phyloP scores from a whole-genome alignment of 1,284 basidiomycete genomes.

The Leccinum glutinopallens region DNA sequence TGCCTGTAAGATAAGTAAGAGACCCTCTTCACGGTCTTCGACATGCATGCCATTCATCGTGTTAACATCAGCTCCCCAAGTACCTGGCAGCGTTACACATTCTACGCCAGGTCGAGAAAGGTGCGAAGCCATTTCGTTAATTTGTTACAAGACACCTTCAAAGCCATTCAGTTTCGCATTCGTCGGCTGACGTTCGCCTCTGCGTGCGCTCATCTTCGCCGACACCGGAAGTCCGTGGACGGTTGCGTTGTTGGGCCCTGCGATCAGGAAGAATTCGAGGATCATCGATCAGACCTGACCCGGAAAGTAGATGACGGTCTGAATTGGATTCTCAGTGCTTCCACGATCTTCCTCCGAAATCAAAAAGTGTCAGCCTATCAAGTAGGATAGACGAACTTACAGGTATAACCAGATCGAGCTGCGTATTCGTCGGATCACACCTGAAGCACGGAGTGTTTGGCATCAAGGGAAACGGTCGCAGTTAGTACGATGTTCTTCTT shows the following conservation, averaged over 20 bases:
- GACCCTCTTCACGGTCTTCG: constrained; percentile 40
- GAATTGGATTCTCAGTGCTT: constrained; percentile 44
- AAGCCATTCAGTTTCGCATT: not conserved
- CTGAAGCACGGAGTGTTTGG: constrained; percentile 11
- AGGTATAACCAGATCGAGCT: constrained; percentile 41
- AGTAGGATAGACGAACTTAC: constrained; percentile 18
- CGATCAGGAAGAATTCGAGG: not conserved
- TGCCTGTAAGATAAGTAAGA: constrained; percentile 38
- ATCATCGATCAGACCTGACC: constrained; percentile 27
- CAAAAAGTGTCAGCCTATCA: not conserved
- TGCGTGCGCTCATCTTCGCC: constrained; percentile 29
- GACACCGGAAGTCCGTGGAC: constrained; percentile 40
- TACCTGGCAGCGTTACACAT: constrained; percentile 36
- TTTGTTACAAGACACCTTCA: too few relatives aligned
- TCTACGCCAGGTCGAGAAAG: constrained; percentile 11
- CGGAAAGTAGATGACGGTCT: constrained; percentile 44
- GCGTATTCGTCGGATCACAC: constrained; percentile 35
- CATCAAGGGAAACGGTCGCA: not conserved
- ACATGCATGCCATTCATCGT: constrained; percentile 43
- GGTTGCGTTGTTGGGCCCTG: not conserved
- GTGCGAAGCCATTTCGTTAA: too few relatives aligned
- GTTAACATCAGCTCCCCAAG: constrained; percentile 44
- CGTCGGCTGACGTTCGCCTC: not conserved
- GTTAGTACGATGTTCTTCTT: not conserved
- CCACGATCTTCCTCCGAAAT: constrained; percentile 34